phyloP scores from a whole-genome alignment of 2,329 filamentous ascomycete genomes.

The Cryphonectria naterciae region DNA sequence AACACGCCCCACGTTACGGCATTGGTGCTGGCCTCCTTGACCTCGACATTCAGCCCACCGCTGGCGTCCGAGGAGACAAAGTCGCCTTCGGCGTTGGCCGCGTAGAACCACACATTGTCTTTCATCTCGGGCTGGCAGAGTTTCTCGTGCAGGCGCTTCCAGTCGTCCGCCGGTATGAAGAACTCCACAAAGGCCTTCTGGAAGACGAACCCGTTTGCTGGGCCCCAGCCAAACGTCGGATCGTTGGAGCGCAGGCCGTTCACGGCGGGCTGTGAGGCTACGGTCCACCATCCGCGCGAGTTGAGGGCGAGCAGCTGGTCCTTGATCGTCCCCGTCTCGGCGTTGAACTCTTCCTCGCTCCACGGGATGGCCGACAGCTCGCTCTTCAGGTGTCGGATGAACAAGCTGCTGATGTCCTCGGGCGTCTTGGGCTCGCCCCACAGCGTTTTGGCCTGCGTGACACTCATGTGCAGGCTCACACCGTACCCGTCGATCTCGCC shows the following conservation, averaged over 20 bases:
- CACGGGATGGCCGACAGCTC: constrained; percentile 83
- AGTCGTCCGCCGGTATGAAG: constrained; percentile 79
- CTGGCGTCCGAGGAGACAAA: constrained; percentile 71
- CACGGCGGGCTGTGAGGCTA: constrained; percentile 92
- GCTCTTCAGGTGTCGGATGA: constrained; percentile 79
- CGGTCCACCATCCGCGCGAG: constrained; percentile 87
- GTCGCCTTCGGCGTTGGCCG: constrained; percentile 76
- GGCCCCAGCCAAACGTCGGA: constrained; percentile 89
- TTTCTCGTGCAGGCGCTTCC: constrained; percentile 66
- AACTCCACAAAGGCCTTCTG: constrained; percentile 98
- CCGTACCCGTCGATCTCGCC: constrained; percentile 98
- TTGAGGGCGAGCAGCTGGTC: constrained; percentile 77
- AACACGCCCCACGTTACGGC: constrained; percentile 98
- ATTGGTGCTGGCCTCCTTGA: constrained; percentile 67
- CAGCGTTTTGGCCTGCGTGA: constrained; percentile 78
- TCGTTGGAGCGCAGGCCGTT: constrained; percentile 81
- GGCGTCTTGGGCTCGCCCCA: constrained; percentile 78
- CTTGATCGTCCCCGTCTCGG: constrained; percentile 83
- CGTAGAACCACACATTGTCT: constrained; percentile 83
- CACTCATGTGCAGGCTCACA: constrained; percentile 88
- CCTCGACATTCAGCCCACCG: constrained; percentile 31
- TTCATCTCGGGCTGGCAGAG: constrained; percentile 63
- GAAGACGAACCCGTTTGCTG: constrained; percentile 90
- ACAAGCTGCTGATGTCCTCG: constrained; percentile 78
- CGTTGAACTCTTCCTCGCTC: constrained; percentile 86